Percentiles rank a stretch among this genome's conserved stretches.
Evolutionary conservation across 73 alveolate genomes (phyloP).

Genomic region (Paramecium pentaurelia): DNA sequence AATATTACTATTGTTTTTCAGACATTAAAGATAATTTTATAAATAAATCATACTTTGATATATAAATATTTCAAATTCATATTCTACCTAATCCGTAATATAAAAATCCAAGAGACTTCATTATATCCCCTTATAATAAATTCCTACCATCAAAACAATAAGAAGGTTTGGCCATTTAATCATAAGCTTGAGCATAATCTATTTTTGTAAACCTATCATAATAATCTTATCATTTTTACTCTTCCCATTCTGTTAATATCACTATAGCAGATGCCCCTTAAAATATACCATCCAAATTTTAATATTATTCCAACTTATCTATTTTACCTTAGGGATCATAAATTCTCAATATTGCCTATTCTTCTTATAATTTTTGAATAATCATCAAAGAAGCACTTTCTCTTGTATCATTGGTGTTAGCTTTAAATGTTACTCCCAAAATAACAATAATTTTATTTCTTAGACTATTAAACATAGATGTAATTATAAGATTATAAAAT

Average conservation of each 20-base stretch:
- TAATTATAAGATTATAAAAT: background rate
- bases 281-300: constrained; percentile 9
- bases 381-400: constrained; percentile 45
- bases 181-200: background rate
- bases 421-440: constrained; percentile 40
- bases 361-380: background rate
- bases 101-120: constrained; percentile 27
- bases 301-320: background rate
- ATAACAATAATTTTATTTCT: constrained; percentile 33
- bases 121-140: background rate
- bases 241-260: constrained; percentile 57
- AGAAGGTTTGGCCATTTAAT: constrained; percentile 41
- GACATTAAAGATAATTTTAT: background rate
- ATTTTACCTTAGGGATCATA: constrained; percentile 50
- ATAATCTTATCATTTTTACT: background rate
- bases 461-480: background rate
- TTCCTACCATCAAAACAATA: constrained; percentile 57
- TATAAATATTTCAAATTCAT: background rate
- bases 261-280: constrained; percentile 19
- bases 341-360: constrained; percentile 17
- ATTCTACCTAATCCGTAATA: constrained; percentile 23
- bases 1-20: background rate
- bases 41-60: background rate
- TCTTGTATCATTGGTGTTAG: constrained; percentile 52
- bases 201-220: constrained; percentile 39